Evolutionary conservation across 2,329 filamentous ascomycete genomes (phyloP).

Genomic region (Chrysoporthe cubensis): DNA sequence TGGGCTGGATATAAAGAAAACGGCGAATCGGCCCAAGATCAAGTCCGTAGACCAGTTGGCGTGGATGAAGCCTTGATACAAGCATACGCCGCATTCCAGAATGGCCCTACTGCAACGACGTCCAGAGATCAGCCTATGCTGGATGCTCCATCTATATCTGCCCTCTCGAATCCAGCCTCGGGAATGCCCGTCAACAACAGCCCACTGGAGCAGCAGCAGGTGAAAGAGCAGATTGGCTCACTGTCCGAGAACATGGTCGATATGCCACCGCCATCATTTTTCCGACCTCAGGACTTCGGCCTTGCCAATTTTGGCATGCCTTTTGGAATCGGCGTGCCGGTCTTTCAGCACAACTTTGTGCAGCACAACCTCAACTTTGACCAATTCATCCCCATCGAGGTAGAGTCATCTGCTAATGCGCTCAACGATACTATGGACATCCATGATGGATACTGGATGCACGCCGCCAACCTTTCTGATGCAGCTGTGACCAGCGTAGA

Average conservation of each 20-base stretch:
- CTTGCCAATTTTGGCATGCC: too few relatives aligned
- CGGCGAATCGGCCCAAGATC: neutral
- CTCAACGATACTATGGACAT: neutral
- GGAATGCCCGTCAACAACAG: neutral
- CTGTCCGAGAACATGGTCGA: neutral
- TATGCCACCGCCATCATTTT: neutral
- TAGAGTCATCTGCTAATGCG: neutral
- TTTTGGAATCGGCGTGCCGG: neutral
- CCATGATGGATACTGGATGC: neutral
- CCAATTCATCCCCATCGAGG: neutral
- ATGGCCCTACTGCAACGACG: neutral
- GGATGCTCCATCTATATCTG: neutral
- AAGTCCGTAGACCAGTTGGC: neutral
- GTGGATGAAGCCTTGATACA: neutral
- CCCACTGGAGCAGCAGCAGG: neutral
- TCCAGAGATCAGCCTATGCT: too few relatives aligned
- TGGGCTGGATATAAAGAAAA: neutral
- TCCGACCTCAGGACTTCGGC: neutral
- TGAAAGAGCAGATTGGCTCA: neutral
- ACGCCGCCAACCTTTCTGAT: neutral
- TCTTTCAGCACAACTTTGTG: neutral
- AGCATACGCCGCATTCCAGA: neutral
- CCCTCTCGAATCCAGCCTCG: neutral
- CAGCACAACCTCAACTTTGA: neutral
- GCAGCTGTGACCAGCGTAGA: neutral